Percentiles rank a stretch among this genome's conserved stretches.
Evolutionary conservation across 2,329 filamentous ascomycete genomes (phyloP).

Genomic region (Drechslera avenae): DNA sequence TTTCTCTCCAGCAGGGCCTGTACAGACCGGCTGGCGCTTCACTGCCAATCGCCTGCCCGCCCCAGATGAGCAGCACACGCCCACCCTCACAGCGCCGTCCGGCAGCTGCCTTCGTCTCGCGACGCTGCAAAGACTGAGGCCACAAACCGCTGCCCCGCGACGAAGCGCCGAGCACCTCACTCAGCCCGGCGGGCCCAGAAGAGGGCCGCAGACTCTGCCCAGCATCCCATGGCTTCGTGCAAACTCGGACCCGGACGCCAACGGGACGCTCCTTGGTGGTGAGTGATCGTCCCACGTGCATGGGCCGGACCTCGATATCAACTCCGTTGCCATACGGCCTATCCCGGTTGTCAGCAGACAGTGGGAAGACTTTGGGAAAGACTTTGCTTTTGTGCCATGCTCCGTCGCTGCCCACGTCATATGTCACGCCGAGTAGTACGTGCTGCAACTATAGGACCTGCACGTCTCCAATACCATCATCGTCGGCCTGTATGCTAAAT

Average conservation of each 20-base stretch:
- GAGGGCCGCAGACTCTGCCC: constrained; percentile 10
- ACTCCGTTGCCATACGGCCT: constrained; percentile 10
- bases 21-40: constrained; percentile 22
- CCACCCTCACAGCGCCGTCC: constrained; percentile 11
- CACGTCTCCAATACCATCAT: constrained; percentile 2
- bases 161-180: constrained; percentile 7
- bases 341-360: constrained; percentile 25
- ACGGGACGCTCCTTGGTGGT: constrained; percentile 23
- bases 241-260: constrained; percentile 15
- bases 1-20: constrained; percentile 18
- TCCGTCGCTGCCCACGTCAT: constrained; percentile 21
- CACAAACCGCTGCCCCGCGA: not conserved
- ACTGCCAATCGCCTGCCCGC: constrained; percentile 12
- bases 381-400: not conserved
- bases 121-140: constrained; percentile 8
- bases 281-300: constrained; percentile 26
- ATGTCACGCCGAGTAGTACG: not conserved
- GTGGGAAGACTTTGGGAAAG: constrained; percentile 13
- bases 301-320: constrained; percentile 3
- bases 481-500: constrained; percentile 1
- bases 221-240: constrained; percentile 10
- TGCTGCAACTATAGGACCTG: constrained; percentile 11
- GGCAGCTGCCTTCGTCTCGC: constrained; percentile 12
- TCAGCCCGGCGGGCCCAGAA: constrained; percentile 1
- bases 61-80: constrained; percentile 18